phyloP scores from a whole-genome alignment of 176 grass and related monocot genomes.

The Hyparrhenia diplandra region DNA sequence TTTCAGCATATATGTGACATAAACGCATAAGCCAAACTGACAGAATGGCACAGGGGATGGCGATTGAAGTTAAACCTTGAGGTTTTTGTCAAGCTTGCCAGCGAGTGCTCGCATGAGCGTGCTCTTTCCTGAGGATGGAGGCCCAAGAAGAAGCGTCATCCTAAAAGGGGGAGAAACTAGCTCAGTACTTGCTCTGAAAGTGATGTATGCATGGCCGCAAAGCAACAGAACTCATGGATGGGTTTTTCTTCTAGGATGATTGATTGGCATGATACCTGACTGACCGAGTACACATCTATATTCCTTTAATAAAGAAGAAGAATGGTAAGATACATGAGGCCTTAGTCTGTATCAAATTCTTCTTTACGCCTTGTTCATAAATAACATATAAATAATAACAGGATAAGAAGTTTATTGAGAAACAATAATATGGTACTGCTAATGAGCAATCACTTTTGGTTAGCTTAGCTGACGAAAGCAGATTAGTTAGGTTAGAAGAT shows the following conservation, averaged over 20 bases:
- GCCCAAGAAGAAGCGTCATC: conserved; percentile 96
- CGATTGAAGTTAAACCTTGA: conserved; percentile 45
- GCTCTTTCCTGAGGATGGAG: conserved; percentile 88
- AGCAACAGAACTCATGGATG: background rate
- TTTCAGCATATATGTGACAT: background rate
- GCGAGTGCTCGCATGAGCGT: conserved; percentile 74
- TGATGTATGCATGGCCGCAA: background rate
- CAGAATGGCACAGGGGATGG: background rate
- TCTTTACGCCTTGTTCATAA: background rate
- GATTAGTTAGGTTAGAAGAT: background rate
- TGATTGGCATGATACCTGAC: background rate
- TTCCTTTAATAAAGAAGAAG: background rate
- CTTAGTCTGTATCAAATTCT: background rate
- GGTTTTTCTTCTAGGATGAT: background rate
- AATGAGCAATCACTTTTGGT: background rate
- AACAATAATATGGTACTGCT: background rate
- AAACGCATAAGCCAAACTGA: background rate
- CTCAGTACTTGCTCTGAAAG: background rate
- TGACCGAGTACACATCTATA: background rate
- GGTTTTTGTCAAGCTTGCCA: conserved; percentile 65
- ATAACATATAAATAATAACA: background rate
- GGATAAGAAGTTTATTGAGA: background rate
- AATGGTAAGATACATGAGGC: background rate
- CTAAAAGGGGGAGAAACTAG: conserved; percentile 32
- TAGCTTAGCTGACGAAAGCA: background rate